Base-by-base conservation (phyloP, 2,329 filamentous ascomycete genomes). In the Pseudodiploospora longispora region DNA sequence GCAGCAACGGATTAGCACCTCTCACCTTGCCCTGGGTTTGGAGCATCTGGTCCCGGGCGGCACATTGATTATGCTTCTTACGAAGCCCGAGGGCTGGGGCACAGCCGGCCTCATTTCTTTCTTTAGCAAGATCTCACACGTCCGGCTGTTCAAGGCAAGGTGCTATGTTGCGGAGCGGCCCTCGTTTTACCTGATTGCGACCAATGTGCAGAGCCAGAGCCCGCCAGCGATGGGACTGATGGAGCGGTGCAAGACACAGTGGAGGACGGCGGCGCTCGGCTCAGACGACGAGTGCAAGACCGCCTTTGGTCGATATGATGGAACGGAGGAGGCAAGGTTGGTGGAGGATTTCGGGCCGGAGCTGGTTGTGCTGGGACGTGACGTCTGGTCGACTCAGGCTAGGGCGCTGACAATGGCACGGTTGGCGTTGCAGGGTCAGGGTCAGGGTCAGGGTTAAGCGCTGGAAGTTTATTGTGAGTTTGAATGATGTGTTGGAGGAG, bases 151-250 rank as follows among this genome's bases (percentile, higher is more conserved):
- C 54, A 80, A 79, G 52, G 71, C 70, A 0, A 49, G 6, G 2
- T 53, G 6, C 1, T 51, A 46, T 3, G 70, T 78, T 46, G 54
- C 51, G 2, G 69, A 57, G 19, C 58, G 67, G 4, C 71, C 68
- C 0, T 76, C 72, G 0, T 80, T 78, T 49, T 79, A 80, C 52
- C 59, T 78, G 52, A 47, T 79, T 8, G 74, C 73, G 2, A 65
- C 55, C 1, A 51, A 67, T 3, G 58, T 79, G 0, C 57, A 64
- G 36, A 58, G 59, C 5, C 35, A 56, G 4, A 47, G 49, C 12
- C 36, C 50, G 0, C 56, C 60, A 29, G 71, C 69, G 0, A 3
- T 53, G 0, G 31, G 45, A 6, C 66, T 69, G 0, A 48, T 76
- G 2, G 36, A 50, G 3, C 38, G n/a, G 5, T 76, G 69, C 68